Evolutionary conservation across 2,329 filamentous ascomycete genomes (phyloP), one percentile per base, ranked within the genome.

Genomic region (Aspergillus novofumigatus): DNA sequence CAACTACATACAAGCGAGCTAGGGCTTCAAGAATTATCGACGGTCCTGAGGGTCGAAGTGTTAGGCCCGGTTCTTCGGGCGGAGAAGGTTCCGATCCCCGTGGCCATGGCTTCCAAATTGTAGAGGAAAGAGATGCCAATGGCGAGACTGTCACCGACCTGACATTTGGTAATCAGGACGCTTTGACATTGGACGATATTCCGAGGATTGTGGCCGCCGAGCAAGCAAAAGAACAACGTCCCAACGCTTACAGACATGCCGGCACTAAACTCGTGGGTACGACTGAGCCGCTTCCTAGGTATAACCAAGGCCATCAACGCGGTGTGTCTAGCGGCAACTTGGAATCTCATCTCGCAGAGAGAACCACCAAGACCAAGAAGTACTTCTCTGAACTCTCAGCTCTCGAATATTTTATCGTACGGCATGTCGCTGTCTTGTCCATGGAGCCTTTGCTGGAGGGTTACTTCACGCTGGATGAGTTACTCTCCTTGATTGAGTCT

Each of bases 371-470:
- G 76, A 81, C 75, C 1, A 91, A 93, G 69, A 90, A 88, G 65
- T 99, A 96, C 76, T 99, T 99, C 72, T 97, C 94, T 0, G 94
- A 99, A 71, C 83, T 99, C 5, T 96, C 94, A 2, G 92, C 91
- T 0, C 80, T 99, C 29, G 94, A 99, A 71, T 97, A 97, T 71
- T 97, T 99, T 73, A 97, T 97, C 66, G 90, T 97, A 49, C 88
- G 94, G 26, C 93, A 97, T 67, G 86, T 97, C 56, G 94, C 94
- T 9, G 94, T 99, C 5, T 80, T 99, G 58, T 93, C 91, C 0
- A 96, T 99, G 87, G 91, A 96, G 63, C 92, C 94, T 6, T 81
- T 97, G 73, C 81, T 99, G 4, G 92, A 96, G 66, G 86, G 87
- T 3, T 87, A 96, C 65, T 97, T 97, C 74, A 90, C 88, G n/a